Base-by-base conservation (phyloP, 1,284 basidiomycete genomes). In the Marasmius tenuissimus region DNA sequence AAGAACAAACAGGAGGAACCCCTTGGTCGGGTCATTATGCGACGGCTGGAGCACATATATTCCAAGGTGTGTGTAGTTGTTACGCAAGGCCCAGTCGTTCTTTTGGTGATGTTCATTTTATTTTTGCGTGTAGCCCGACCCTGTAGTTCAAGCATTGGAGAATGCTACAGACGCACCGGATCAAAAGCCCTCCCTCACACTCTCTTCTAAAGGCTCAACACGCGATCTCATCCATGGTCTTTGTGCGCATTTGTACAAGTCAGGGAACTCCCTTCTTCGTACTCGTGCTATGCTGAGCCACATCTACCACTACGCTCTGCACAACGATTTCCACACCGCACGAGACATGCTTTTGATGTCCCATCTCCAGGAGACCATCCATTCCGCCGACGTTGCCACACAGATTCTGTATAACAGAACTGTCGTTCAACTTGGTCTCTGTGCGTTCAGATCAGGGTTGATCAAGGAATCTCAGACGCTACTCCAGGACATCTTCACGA, bases 301-400 rank as follows among this genome's bases (percentile, higher is more conserved):
- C 75, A 96, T 99, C 73, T 99, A 96, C 77, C 95, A 97, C 77
- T 91, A 97, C 73, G 97, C 96, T 33, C 85, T 98, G 38, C 94
- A 97, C 77, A 97, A 97, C 71, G 92, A 98, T 73, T 99, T 96
- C 82, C 88, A 98, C 81, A 94, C 93, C 49, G 94, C 97, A 8
- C 93, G 97, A 45, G 97, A 99, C 79, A 96, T 99, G 92, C 82
- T 99, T 57, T 82, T 99, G 67, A 99, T 99, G 97, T 98, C 95
- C 12, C 97, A 99, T 76, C 84, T 99, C 53, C 97, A 99, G 76
- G 97, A 98, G 75, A 93, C 94, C 1, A 92, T 99, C 69, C 90
- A 94, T 72, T 93, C 94, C 49, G 95, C 97, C 65, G 97, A 99
- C 71, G 96, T 98, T 59, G 90, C 91, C 22, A 99, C 97, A 0